Percentiles rank a stretch among this genome's conserved stretches.
Evolutionary conservation across 176 grass and related monocot species (phyloP).

Genomic region (Canna indica): DNA sequence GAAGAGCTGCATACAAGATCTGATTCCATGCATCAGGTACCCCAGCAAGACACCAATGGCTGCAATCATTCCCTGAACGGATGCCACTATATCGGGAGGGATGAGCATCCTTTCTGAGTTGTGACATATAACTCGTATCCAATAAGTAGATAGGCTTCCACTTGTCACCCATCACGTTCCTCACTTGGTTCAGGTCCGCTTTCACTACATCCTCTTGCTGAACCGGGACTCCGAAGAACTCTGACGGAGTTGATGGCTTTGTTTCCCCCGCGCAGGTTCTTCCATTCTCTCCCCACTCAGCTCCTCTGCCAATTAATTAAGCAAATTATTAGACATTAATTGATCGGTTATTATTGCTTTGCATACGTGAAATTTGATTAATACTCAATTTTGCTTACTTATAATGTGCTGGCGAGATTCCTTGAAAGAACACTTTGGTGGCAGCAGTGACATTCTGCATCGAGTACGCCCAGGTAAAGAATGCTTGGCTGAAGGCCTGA

Average conservation of each 20-base stretch:
- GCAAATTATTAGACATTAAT: background rate
- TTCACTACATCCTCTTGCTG: slow-evolving; percentile 47
- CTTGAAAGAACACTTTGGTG: slow-evolving; percentile 72
- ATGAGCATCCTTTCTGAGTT: slow-evolving; percentile 74
- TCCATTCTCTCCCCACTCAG: slow-evolving; percentile 46
- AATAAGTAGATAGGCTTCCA: slow-evolving; percentile 63
- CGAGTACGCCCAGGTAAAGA: slow-evolving; percentile 68
- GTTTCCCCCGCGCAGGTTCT: slow-evolving; percentile 64
- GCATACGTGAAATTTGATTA: background rate
- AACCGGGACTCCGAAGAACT: slow-evolving; percentile 41
- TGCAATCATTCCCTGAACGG: slow-evolving; percentile 54
- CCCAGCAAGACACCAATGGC: slow-evolving; percentile 77
- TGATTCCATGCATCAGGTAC: slow-evolving; percentile 75
- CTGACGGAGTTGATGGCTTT: slow-evolving; percentile 31
- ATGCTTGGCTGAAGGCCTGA: slow-evolving; percentile 48
- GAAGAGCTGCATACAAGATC: slow-evolving; percentile 62
- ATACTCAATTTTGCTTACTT: slow-evolving; percentile 21
- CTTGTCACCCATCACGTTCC: slow-evolving; percentile 30
- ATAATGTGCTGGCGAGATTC: slow-evolving; percentile 66
- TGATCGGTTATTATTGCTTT: no score
- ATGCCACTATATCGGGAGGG: slow-evolving; percentile 63
- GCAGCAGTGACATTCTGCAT: slow-evolving; percentile 32
- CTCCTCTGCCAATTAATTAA: slow-evolving; percentile 28
- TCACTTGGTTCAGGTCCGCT: slow-evolving; percentile 32
- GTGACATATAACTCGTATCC: slow-evolving; percentile 62